Evolutionary conservation across 768 basidiomycete genomes (phyloP), one percentile per base, ranked within the genome.

Genomic region (Pulveroboletus sp.): DNA sequence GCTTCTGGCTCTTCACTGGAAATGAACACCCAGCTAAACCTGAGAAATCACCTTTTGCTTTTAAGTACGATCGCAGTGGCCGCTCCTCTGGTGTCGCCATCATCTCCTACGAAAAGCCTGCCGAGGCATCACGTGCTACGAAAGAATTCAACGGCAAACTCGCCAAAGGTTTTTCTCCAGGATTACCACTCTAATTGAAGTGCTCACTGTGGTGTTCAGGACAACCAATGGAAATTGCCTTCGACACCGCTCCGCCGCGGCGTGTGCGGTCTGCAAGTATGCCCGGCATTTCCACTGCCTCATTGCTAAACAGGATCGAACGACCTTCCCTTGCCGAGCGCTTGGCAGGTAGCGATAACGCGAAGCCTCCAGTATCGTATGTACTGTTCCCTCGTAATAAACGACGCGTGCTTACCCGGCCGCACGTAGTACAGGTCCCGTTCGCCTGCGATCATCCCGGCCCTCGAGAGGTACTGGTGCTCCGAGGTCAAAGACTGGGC

Each of bases 21-120:
- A 64, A 47, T 67, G 63, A 67, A 65, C 66, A 65, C 75, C 72
- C 67, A 76, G 70, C 76, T 79, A 77, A 79, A 78, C 81, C 68
- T 82, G 73, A 77, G 65, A 78, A 75, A 69, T 60, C 65, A 65
- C 62, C 63, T 65, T 69, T 67, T 62, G 63, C 67, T 72, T 68
- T 72, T 73, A 64, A 97, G 94, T 97, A 94, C 75, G 94, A 97
- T 73, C 85, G 88, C 66, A 94, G 93, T 60, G 94, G 94, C 57
- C 88, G 94, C 66, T 95, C 94, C 39, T 82, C 80, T 17, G 94
- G 94, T 51, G 77, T 82, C 58, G 94, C 87, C 49, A 79, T 82
- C 58, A 74, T 97, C 65, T 76, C 82, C 9, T 95, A 84, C 71
- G 87, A 90, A 69, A 90, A 84, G 3, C 59, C 78, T 16, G 75